Evolutionary conservation across 345 rosid species (phyloP), one percentile per base, ranked within the genome.

Genomic region (Gossypium ekmanianum): DNA sequence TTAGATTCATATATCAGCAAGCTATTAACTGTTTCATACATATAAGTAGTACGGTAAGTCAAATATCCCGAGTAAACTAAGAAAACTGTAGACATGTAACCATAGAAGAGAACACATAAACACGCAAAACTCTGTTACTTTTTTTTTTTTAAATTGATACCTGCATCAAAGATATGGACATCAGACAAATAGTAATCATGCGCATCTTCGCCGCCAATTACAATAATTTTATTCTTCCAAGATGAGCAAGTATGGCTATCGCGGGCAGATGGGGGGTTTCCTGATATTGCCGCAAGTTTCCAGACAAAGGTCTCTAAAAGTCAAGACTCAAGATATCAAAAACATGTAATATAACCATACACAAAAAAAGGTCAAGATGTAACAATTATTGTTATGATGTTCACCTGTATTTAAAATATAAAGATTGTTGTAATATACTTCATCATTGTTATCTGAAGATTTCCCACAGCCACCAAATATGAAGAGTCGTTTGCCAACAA

Each of bases 241-340:
- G 97, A 87, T 71, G 99, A 91, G 86, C 98, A 95, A 76, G 91
- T 82, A 81, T 95, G 99, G 83, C 99, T 90, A 84, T 95, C 99
- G 18, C 99, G 90, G 3, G 90, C 89, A 77, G 99, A 89, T 65
- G 99, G 99, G 74, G 92, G 92, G 73, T 59, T 81, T 68, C 99
- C 99, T 8, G 91, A 81, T 66, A 94, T 89, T 75, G 76, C 70
- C 82, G 92, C 94, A 57, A 74, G 79, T 77, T 92, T 90, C 99
- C 99, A 96, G 48, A 96, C 92, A 82, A 85, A 96, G 57, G 97
- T 93, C 84, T 96, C 99, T 96, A 82, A 83, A 85, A 71, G 67
- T n/a, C 26, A 50, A 71, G 59, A 64, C 68, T n/a, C 26, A 50
- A 71, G 59, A 64, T 70, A 18, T 44, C 44, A 14, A 2, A 43